phyloP scores from a whole-genome alignment of 768 basidiomycete species.

The Boletellus sp. region DNA sequence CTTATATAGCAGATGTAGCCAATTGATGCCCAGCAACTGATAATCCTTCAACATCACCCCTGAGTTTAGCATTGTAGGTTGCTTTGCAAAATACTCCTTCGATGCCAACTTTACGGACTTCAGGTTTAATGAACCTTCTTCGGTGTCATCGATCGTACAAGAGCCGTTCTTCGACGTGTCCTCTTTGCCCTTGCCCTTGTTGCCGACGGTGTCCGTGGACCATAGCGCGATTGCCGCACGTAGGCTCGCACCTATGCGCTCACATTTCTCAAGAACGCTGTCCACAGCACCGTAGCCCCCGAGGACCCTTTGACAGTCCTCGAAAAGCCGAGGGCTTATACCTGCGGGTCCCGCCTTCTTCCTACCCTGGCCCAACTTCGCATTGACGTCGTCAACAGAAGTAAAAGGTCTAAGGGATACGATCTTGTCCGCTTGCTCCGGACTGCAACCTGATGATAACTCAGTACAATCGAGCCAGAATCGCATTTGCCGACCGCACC shows the following conservation, averaged over 20 bases:
- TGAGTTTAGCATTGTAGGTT: slow-evolving; percentile 65
- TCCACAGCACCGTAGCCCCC: slow-evolving; percentile 86
- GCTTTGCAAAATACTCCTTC: slow-evolving; percentile 66
- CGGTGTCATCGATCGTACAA: slow-evolving; percentile 35
- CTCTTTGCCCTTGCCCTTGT: slow-evolving; percentile 39
- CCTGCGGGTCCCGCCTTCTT: slow-evolving; percentile 81
- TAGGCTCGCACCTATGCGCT: slow-evolving; percentile 75
- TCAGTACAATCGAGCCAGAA: slow-evolving; percentile 3
- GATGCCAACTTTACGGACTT: slow-evolving; percentile 42
- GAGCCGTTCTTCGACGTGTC: slow-evolving; percentile 21
- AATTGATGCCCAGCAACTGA: slow-evolving; percentile 95
- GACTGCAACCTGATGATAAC: slow-evolving; percentile 58
- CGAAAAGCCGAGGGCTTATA: slow-evolving; percentile 85
- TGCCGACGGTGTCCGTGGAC: slow-evolving; percentile 39
- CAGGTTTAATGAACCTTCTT: slow-evolving; percentile 64
- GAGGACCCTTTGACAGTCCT: slow-evolving; percentile 84
- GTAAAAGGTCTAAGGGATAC: slow-evolving; percentile 75
- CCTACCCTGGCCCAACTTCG: slow-evolving; percentile 78
- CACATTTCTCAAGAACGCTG: slow-evolving; percentile 82
- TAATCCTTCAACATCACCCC: slow-evolving; percentile 89
- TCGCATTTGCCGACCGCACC: slow-evolving; percentile 41
- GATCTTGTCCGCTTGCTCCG: slow-evolving; percentile 77
- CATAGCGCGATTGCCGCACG: slow-evolving; percentile 76
- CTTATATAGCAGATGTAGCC: slow-evolving; percentile 85
- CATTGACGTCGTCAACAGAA: slow-evolving; percentile 69